Evolutionary conservation across 345 rosid species (phyloP), one percentile per base, ranked within the genome.

Genomic region (Arabis hirsuta): DNA sequence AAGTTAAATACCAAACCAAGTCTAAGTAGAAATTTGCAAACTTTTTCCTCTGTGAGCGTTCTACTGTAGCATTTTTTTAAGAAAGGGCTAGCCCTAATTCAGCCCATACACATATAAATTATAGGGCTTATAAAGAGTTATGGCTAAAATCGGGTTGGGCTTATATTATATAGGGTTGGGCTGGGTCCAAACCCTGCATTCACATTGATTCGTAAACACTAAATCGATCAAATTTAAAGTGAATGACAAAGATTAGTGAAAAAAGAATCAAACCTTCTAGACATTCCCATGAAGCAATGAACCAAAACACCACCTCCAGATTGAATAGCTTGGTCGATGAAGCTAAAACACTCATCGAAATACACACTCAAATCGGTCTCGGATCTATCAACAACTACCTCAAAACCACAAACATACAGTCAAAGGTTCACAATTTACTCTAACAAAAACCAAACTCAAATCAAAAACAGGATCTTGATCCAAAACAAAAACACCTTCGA

Each of bases 231-330:
- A 46, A 29, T 9, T 22, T 5, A 32, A 32, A 32, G 36, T 32
- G 7, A 32, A 36, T 36, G 41, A 36, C 11, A 36, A 36, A 36
- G 2, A 8, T 0, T 0, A 32, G 2, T 48, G 12, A 12, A 53
- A 57, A 16, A 67, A 14, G 73, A 56, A 20, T 51, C 34, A 65
- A 59, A 91, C 96, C 96, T 92, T 76, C 96, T 81, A 65, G 98
- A 90, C 29, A 63, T 83, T 67, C 96, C 98, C 75, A 76, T 82
- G 57, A 86, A 82, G 84, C 98, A 92, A 62, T 90, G 92, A 20
- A 90, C 90, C 84, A 88, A 79, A 57, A 85, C 87, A 53, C 88
- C 83, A 72, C 89, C 91, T 9, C 93, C 92, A 52, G 80, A 82
- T 46, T 82, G 61, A 78, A 76, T 86, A 43, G 96, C 92, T 68